Evolutionary conservation across 805 yeast genomes (phyloP).

Genomic region (Cyberlindnera xishuangbannaensis): DNA sequence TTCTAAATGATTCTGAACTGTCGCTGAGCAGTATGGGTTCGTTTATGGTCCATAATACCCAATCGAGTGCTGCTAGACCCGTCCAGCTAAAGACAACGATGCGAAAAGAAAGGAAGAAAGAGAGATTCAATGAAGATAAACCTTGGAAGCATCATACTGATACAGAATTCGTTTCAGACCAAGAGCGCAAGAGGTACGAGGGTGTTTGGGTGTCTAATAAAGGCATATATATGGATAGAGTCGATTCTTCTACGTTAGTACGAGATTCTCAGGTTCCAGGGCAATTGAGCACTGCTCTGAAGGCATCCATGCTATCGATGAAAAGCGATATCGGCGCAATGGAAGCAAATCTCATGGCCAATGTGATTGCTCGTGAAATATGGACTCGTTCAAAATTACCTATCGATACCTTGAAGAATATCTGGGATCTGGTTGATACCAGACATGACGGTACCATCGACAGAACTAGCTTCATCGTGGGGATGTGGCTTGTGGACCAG

Average conservation of each 20-base stretch:
- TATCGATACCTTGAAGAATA: slow-evolving; percentile 48
- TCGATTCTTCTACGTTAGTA: slow-evolving; percentile 15
- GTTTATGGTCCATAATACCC: no score
- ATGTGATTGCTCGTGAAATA: slow-evolving; percentile 59
- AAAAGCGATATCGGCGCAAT: slow-evolving; percentile 12
- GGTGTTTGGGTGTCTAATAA: slow-evolving; percentile 91
- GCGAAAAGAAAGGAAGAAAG: slow-evolving; percentile 24
- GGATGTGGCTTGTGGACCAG: slow-evolving; percentile 97
- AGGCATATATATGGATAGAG: slow-evolving; percentile 48
- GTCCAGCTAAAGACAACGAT: slow-evolving; percentile 24
- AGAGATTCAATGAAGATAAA: slow-evolving; percentile 72
- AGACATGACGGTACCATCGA: slow-evolving; percentile 69
- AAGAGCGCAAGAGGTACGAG: slow-evolving; percentile 84
- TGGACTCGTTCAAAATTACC: slow-evolving; percentile 80
- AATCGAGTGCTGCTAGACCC: slow-evolving; percentile 8
- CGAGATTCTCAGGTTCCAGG: slow-evolving; percentile 17
- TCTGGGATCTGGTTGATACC: slow-evolving; percentile 68
- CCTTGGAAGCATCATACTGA: slow-evolving; percentile 90
- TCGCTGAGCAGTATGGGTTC: no score
- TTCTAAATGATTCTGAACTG: slow-evolving; percentile 5
- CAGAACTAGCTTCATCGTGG: slow-evolving; percentile 83
- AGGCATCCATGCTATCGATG: slow-evolving; percentile 27
- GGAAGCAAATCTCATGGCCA: slow-evolving; percentile 28
- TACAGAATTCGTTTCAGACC: slow-evolving; percentile 43
- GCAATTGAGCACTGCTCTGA: slow-evolving; percentile 22